Evolutionary conservation across 345 rosid species (phyloP), one percentile per base, ranked within the genome.

Genomic region (Melaleuca quinquenervia): DNA sequence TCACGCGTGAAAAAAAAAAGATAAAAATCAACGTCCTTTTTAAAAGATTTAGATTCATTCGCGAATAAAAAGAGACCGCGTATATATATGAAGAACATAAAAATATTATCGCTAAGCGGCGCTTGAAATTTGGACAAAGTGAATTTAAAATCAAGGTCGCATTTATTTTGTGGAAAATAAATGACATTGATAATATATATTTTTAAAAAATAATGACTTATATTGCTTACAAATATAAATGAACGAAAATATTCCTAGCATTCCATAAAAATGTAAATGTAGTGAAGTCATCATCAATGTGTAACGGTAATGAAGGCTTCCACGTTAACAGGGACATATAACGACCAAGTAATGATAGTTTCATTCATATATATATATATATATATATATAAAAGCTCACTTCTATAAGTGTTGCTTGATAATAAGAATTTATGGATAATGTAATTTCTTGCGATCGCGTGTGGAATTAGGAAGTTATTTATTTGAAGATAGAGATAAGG

Each of bases 101-200:
- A 27, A 58, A 3, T 1, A 12, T 1, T 1, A 1, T 11, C 12
- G 0, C 11, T 5, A 7, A 56, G 11, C 11, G 27, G 21, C 0
- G 1, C 8, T 11, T 11, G 3, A 12, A 5, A 26, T 24, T 11
- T 58, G 29, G n/a, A 58, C 0, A 0, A 0, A 56, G 3, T 58
- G 16, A 58, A 26, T 58, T 11, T 15, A 26, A 58, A 58, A 11
- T 1, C 8, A 5, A 26, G 0, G 27, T 0, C 24, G 0, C 0
- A 0, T n/a, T 13, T n/a, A 1, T n/a, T 58, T n/a, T 2, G 0
- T 6, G 6, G 12, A 13, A 5, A n/a, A 58, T 12, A 2, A n/a
- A n/a, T 58, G 36, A 0, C n/a, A 12, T 11, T 2, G 6, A 13
- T 12, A 58, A 12, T 11, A 0, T 58, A 41, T 41, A 2, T 41